These are phyloP conservation scores for Rhytidiadelphus loreus DNA, from an alignment of 225 moss, liverwort and hornwort species.

Conservation along the genomic window DNA sequence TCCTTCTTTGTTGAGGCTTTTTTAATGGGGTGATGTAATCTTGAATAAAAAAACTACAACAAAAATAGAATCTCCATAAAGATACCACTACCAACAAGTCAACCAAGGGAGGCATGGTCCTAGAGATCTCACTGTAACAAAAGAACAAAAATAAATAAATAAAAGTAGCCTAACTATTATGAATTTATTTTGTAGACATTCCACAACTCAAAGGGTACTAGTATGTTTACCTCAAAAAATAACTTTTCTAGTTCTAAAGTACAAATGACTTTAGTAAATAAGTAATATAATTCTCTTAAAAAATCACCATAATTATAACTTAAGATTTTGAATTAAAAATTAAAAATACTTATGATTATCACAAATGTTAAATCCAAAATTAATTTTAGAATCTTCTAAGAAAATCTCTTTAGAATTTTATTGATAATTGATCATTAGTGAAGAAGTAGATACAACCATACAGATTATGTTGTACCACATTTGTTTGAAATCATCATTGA, in stretches of 20 bases:
- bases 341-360: neutral
- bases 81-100: no score
- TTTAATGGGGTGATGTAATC: no score
- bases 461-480: no score
- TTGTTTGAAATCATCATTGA: neutral
- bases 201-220: fast-evolving
- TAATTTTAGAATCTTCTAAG: no score
- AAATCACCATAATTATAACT: neutral
- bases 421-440: neutral
- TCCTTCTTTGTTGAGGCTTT: no score
- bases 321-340: neutral
- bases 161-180: no score
- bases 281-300: neutral
- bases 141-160: no score
- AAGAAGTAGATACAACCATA: neutral
- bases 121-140: no score
- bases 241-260: fast-evolving
- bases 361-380: neutral
- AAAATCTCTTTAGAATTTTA: neutral
- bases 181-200: neutral
- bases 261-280: neutral
- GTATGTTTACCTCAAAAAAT: neutral
- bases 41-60: no score
- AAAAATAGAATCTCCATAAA: no score
- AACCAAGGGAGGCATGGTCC: no score